phyloP scores from a whole-genome alignment of 176 grass and related monocot genomes.

The Carex myosuroides region DNA sequence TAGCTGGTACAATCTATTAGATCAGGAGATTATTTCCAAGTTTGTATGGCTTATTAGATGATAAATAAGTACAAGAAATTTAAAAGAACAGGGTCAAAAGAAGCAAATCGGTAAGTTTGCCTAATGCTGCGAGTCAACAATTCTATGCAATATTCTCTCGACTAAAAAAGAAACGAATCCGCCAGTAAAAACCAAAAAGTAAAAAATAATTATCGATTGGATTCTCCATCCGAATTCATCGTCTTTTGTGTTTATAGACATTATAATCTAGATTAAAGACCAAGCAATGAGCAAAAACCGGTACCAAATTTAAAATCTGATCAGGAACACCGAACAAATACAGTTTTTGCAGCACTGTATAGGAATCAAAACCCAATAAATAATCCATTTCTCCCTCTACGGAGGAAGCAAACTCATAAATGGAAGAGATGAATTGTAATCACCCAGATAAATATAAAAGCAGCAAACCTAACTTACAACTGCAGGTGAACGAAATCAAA shows the following conservation, averaged over 20 bases:
- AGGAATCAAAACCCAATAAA: background rate
- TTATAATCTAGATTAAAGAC: background rate
- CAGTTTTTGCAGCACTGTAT: too few relatives aligned
- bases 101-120: background rate
- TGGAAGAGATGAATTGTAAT: background rate
- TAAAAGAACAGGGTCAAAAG: background rate
- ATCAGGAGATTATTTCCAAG: background rate
- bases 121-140: background rate
- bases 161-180: background rate
- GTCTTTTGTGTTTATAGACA: background rate
- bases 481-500: background rate
- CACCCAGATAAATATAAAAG: background rate
- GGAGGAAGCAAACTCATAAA: background rate
- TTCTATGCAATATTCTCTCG: background rate
- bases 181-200: background rate
- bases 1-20: background rate
- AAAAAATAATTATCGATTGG: background rate
- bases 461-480: background rate
- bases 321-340: background rate
- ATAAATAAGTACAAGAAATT: background rate
- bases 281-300: background rate
- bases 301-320: background rate
- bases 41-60: background rate
- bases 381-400: background rate
- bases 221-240: background rate